Evolutionary conservation across 345 rosid species (phyloP), one percentile per base, ranked within the genome.

Genomic region (Citrus unshiu): DNA sequence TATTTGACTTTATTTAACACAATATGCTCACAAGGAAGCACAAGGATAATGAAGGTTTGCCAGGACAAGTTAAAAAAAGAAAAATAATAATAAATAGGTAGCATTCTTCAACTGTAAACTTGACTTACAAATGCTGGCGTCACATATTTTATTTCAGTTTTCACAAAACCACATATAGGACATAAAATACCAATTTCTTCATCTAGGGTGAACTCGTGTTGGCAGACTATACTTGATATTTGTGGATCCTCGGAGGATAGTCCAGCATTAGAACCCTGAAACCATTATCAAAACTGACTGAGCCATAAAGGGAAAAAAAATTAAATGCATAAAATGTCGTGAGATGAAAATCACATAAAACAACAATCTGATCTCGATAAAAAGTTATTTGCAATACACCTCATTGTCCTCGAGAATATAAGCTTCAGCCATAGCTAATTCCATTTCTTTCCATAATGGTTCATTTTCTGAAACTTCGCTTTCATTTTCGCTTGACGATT

Each of bases 391-490:
- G 37, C 46, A 25, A 40, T 7, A 49, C 83, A 93, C 99, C 98
- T 94, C 97, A 57, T 87, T 85, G 78, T 94, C 95, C 68, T 92
- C 95, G 1, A 89, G 87, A 61, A 94, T 85, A 88, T 88, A 91
- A 40, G 89, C 81, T 35, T 98, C 91, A 77, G 98, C 93, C 91
- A 92, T 68, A 67, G 85, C 89, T 40, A 93, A 82, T 68, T 91
- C 95, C 98, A 96, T 92, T 83, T 96, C 98, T 86, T 83, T 89
- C 99, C 98, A 94, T 79, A 94, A 82, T 87, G 92, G 85, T 46
- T 94, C 97, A 37, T 68, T 82, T 80, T 93, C 98, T 9, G 95
- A 89, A n/a, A 75, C 65, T 75, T 96, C 92, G 78, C 81, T 93
- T 4, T 93, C 93, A 72, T 86, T 92, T 78, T 88, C 86, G 1